Percentiles rank a stretch among this genome's conserved stretches.
phyloP scores from a whole-genome alignment of 2,329 filamentous ascomycete genomes.

The Scedosporium aurantiacum region DNA sequence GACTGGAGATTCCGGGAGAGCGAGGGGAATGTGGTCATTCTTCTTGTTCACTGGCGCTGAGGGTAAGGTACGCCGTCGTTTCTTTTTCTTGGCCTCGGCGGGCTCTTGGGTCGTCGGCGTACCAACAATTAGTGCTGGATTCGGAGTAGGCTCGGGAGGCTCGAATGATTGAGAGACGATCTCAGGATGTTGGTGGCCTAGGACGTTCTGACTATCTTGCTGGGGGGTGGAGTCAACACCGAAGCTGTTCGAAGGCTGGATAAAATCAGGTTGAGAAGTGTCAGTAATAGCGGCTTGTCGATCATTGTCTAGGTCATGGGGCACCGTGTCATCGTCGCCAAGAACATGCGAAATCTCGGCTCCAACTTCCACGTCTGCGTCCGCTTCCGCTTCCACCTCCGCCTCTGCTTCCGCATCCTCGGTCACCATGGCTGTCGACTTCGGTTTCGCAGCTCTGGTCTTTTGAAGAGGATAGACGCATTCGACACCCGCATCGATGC shows the following conservation, averaged over 20 bases:
- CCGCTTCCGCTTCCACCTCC: not conserved
- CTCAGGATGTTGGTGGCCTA: too few species aligned
- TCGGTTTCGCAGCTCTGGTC: not conserved
- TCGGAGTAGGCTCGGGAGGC: not conserved
- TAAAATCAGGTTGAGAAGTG: not conserved
- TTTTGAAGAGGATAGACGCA: slow-evolving; percentile 28
- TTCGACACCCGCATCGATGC: slow-evolving; percentile 17
- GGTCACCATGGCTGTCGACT: not conserved
- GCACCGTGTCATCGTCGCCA: not conserved
- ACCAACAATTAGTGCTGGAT: not conserved
- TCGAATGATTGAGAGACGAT: not conserved
- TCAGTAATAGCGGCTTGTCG: not conserved
- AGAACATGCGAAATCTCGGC: not conserved
- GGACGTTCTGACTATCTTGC: too few species aligned
- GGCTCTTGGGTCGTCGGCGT: not conserved
- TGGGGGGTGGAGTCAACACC: not conserved
- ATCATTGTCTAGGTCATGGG: not conserved
- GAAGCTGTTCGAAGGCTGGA: not conserved
- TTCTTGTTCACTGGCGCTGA: not conserved
- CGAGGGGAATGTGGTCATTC: not conserved
- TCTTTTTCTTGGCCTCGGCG: not conserved
- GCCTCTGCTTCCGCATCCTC: not conserved
- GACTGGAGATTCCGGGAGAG: not conserved
- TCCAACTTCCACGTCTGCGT: not conserved
- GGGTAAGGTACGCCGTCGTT: not conserved